A percentile compares a stretch with the other conserved stretches of the same genome.
These are phyloP conservation scores for Choiromyces venosus DNA, from an alignment of 495 filamentous ascomycete genomes.

Conservation along the genomic window DNA sequence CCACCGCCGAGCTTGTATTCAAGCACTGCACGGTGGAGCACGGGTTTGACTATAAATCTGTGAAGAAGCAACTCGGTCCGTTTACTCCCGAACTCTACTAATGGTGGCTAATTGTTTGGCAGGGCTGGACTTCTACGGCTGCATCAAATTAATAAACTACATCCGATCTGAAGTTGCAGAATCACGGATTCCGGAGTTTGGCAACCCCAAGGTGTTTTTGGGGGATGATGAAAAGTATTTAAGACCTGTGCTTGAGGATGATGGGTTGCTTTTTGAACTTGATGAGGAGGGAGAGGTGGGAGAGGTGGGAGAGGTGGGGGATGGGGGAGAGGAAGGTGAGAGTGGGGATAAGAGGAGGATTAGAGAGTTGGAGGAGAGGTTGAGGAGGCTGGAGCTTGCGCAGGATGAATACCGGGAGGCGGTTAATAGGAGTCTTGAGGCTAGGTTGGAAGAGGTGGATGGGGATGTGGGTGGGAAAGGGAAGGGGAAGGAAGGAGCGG, in stretches of 20 bases:
- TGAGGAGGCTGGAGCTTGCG: conserved; percentile 59
- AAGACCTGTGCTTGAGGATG: conserved; percentile 82
- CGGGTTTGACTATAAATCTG: conserved; percentile 65
- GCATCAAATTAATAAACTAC: conserved; percentile 81
- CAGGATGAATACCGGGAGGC: conserved; percentile 66
- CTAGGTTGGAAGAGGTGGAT: conserved; percentile 55
- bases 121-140: conserved; percentile 76
- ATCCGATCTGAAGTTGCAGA: conserved; percentile 49
- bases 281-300: conserved; percentile 56
- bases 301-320: conserved; percentile 35
- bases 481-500: conserved; percentile 41
- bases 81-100: not conserved
- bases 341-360: conserved; percentile 52
- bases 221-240: conserved; percentile 64
- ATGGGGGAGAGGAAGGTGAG: conserved; percentile 38
- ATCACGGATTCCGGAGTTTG: conserved; percentile 20
- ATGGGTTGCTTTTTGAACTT: conserved; percentile 74
- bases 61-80: conserved; percentile 53
- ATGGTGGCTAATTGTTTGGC: conserved; percentile 14
- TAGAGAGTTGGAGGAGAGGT: conserved; percentile 61
- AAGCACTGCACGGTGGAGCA: conserved; percentile 65
- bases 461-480: no score
- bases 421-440: conserved; percentile 51
- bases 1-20: conserved; percentile 73
- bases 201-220: conserved; percentile 56